A percentile compares a stretch with the other conserved stretches of the same genome.
Evolutionary conservation across 163 green algal species (phyloP).

Genomic region (Volvox carteri): DNA sequence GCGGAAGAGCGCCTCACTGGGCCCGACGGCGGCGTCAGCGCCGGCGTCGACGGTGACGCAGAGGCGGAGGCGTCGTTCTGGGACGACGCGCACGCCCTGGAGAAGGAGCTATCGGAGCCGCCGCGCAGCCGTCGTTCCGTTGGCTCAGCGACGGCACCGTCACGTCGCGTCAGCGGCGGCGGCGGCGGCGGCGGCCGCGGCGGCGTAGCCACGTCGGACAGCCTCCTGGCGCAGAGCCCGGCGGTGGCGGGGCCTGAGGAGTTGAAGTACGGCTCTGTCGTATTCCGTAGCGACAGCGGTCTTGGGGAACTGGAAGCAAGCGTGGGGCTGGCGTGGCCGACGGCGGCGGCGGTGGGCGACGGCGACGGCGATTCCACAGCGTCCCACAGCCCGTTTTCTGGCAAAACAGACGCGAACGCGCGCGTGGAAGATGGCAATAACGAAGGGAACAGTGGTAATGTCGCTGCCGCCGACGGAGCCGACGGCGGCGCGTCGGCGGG

Average conservation of each 20-base stretch:
- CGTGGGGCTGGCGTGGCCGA: constrained; percentile 6
- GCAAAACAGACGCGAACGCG: not conserved
- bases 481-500: not conserved
- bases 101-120: constrained; percentile 52
- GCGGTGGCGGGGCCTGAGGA: constrained; percentile 33
- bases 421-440: not conserved
- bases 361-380: not conserved
- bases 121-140: constrained; percentile 26
- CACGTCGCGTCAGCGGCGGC: not conserved
- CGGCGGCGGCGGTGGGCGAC: not conserved
- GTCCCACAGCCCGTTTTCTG: too few species aligned
- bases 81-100: constrained; percentile 35
- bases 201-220: not conserved
- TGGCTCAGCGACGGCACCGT: not conserved
- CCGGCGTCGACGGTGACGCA: not conserved
- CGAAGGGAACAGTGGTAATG: not conserved
- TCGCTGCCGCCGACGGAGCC: not conserved
- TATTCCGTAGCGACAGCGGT: constrained; percentile 40
- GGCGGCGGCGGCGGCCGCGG: not conserved
- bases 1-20: not conserved
- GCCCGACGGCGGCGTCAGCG: not conserved
- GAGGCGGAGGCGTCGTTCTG: constrained; percentile 35
- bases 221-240: constrained; percentile 11
- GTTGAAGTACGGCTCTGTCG: constrained; percentile 41
- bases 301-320: not conserved